Base-by-base conservation (phyloP, 176 grass and related monocot genomes). In the Oryza longistaminata region DNA sequence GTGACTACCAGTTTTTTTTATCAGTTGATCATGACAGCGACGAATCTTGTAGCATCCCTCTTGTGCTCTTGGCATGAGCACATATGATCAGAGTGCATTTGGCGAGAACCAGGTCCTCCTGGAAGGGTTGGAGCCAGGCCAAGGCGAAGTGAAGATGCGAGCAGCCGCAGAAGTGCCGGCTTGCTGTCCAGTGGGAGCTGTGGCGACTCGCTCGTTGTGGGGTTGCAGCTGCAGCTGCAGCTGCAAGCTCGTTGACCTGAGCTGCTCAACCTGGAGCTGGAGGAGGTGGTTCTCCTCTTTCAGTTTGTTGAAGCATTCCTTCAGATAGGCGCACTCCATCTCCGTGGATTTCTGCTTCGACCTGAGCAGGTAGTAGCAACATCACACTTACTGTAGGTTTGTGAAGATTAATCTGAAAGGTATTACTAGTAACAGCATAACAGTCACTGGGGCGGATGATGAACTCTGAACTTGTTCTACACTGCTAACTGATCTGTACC, bases 321-420 rank as follows among this genome's bases (percentile, higher is more conserved):
- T 93, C 71, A 93, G 76, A 67, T 93, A 88, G 77, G 88, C 85
- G 35, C 85, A 93, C 72, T 93, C 88, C 88, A 90, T 90, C 73
- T 93, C 85, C 19, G 85, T 86, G 66, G 85, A 84, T 68, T 90
- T 88, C 34, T 90, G 77, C 85, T 93, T 90, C 10, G 82, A 88
- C 88, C 91, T 93, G 91, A 76, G 5, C 74, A 26, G 34, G 31
- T 34, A 46, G 17, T 21, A 48, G 16, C 49, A 52, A 11, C 44
- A 73, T 11, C 72, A 31, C 14, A 15, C 39, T 6, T 33, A 31
- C 25, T 19, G 3, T 48, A n/a, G 6, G 3, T 21, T 27, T 48
- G 44, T 31, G 45, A 33, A 46, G 8, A 33, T 8, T 31, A 24
- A 9, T 16, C 6, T 72, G 4, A 7, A 45, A 73, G 24, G 11